A percentile compares a stretch with the other conserved stretches of the same genome.
phyloP scores from a whole-genome alignment of 1,284 basidiomycete species.

The Xanthoconium separans region DNA sequence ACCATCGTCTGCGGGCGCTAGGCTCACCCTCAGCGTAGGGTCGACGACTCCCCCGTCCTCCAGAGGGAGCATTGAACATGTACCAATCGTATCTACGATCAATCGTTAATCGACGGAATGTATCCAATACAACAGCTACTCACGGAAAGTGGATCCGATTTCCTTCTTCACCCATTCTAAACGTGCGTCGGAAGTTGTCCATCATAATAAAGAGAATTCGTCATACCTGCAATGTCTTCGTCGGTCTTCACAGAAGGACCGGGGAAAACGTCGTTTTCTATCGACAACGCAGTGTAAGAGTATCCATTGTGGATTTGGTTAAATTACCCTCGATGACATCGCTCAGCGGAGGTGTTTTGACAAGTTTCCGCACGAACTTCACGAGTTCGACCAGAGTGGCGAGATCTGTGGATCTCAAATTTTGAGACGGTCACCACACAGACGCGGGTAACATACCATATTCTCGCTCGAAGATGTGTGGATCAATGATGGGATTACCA shows the following conservation, averaged over 20 bases:
- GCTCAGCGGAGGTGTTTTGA: conserved; percentile 1
- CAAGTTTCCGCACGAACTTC: conserved; percentile 1
- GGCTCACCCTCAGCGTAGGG: background rate
- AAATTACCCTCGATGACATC: conserved; percentile 1
- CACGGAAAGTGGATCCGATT: background rate
- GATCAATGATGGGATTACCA: conserved; percentile 2
- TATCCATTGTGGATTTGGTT: background rate
- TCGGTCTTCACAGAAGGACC: background rate
- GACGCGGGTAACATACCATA: background rate
- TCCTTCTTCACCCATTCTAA: background rate
- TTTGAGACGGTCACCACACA: no score
- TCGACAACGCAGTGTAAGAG: background rate
- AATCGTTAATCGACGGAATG: background rate
- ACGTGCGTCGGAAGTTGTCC: background rate
- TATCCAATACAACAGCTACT: background rate
- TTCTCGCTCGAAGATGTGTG: conserved; percentile 1
- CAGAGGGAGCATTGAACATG: conserved; percentile 7
- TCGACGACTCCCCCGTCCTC: conserved; percentile 5
- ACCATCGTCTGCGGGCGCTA: background rate
- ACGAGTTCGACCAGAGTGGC: conserved; percentile 1
- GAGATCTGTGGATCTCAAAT: background rate
- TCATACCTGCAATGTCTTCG: conserved; percentile 2
- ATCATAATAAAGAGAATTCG: background rate
- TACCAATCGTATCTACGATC: background rate
- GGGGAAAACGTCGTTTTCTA: background rate